Conservation (phyloP, 306 rosid species). For the apple (Malus domestica) region ASM211411v1 NC_041804.1:3441001-3441500, state of each 20-base stretch:
- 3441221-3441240: background rate
- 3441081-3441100: background rate
- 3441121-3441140: background rate
- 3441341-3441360: background rate
- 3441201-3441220: background rate
- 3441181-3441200: background rate
- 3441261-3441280: background rate
- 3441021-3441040: background rate
- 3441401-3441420: no score
- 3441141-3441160: background rate
- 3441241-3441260: background rate
- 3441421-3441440: background rate
- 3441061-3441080: background rate
- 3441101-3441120: background rate
- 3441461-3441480: no score
- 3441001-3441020: background rate
- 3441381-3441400: no score
- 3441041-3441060: background rate
- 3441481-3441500: no score
- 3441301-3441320: background rate
- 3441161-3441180: background rate
- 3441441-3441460: no score
- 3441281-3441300: background rate
- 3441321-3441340: background rate
- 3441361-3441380: background rate